Percentiles rank a stretch among this genome's conserved stretches.
Conservation (phyloP, 108 stramenopile species). For the Skeletonema tropicum region DNA sequence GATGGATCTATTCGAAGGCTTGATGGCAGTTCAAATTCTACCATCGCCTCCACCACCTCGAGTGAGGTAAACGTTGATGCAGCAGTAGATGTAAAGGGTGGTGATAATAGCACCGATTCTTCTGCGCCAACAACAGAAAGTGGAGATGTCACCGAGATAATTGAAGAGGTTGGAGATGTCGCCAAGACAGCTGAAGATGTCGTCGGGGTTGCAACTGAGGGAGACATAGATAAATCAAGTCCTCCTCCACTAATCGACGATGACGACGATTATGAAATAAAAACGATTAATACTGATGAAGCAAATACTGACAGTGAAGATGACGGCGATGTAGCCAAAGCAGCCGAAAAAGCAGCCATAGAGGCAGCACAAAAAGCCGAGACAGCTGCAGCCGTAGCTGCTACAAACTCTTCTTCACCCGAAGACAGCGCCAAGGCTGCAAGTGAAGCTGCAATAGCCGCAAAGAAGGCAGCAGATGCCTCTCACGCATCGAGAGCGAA, state of each 20-base stretch:
- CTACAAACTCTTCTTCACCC: slow-evolving; percentile 37
- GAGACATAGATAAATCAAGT: not conserved
- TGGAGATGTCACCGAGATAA: not conserved
- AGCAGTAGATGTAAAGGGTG: not conserved
- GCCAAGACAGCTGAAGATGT: not conserved
- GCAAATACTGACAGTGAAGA: slow-evolving; percentile 1
- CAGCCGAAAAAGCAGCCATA: slow-evolving; percentile 44
- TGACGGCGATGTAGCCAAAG: slow-evolving; percentile 38
- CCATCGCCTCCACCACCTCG: not conserved
- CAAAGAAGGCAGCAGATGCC: slow-evolving; percentile 77
- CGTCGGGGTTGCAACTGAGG: not conserved
- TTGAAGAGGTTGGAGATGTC: no score
- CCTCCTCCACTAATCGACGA: not conserved
- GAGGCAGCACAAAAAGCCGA: slow-evolving; percentile 16
- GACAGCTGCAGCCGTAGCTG: no score
- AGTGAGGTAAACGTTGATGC: not conserved
- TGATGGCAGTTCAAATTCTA: no score
- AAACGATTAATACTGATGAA: not conserved
- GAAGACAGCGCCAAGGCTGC: slow-evolving; percentile 50
- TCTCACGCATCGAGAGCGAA: slow-evolving; percentile 54
- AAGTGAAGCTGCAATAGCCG: slow-evolving; percentile 58
- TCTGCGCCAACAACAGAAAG: not conserved
- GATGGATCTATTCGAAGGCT: no score
- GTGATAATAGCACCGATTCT: not conserved
- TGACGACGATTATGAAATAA: slow-evolving; percentile 6